phyloP scores from a whole-genome alignment of 345 rosid genomes.

The Citrus medica region DNA sequence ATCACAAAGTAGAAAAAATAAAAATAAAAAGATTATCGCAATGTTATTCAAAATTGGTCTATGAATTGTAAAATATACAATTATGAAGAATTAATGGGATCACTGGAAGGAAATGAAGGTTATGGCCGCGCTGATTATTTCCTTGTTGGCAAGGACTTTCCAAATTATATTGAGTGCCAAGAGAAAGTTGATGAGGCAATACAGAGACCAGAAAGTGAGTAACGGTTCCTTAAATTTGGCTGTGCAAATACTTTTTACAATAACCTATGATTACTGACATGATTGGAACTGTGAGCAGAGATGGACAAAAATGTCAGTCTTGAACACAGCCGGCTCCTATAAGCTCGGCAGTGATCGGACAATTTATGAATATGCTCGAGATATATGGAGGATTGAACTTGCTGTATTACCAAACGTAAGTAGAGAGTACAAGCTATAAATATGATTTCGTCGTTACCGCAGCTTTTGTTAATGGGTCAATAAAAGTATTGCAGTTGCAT shows the following conservation, averaged over 20 bases:
- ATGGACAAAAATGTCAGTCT: conserved; percentile 59
- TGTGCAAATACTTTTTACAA: neutral
- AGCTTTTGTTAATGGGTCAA: neutral
- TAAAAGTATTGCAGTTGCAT: neutral
- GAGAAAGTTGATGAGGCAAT: conserved; percentile 55
- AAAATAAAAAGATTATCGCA: neutral
- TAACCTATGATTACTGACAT: neutral
- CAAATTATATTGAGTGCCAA: conserved; percentile 56
- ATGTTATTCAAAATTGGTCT: neutral
- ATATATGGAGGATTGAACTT: conserved; percentile 50
- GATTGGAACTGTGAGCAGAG: conserved; percentile 24
- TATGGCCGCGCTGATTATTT: conserved; percentile 51
- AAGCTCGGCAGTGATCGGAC: conserved; percentile 65
- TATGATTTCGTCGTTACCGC: neutral
- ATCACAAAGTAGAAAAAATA: too few species aligned
- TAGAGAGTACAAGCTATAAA: neutral
- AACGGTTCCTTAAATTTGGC: neutral
- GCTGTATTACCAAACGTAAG: conserved; percentile 16
- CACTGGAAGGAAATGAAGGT: conserved; percentile 53
- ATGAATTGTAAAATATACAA: conserved; percentile 7
- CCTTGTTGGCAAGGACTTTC: conserved; percentile 63
- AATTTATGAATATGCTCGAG: conserved; percentile 57
- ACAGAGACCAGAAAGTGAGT: conserved; percentile 48
- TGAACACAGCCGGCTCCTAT: conserved; percentile 60
- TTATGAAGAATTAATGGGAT: conserved; percentile 51